These are phyloP conservation scores for Hygrocybe coccinea DNA, from an alignment of 768 basidiomycete genomes.

Conservation along the genomic window DNA sequence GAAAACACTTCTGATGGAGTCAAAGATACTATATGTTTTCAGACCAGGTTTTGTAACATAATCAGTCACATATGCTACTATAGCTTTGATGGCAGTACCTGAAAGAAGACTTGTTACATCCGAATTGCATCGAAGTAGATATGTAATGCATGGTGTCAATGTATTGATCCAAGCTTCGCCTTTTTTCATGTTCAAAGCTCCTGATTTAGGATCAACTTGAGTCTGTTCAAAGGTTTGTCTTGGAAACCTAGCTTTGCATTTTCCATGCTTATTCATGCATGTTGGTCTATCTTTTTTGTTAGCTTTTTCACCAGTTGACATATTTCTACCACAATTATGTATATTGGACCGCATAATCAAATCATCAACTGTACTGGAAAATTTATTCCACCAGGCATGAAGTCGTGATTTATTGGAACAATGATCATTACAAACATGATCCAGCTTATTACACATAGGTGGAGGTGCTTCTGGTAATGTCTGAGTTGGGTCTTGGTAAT, in stretches of 20 bases:
- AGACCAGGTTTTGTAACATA: conserved; percentile 26
- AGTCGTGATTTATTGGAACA: neutral
- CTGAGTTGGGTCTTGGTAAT: conserved; percentile 19
- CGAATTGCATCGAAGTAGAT: conserved; percentile 4
- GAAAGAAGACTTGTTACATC: conserved; percentile 22
- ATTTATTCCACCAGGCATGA: neutral
- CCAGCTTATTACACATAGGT: neutral
- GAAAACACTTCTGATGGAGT: conserved; percentile 11
- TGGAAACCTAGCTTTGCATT: conserved; percentile 25
- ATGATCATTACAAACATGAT: neutral
- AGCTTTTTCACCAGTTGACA: neutral
- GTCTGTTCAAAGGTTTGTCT: conserved; percentile 13
- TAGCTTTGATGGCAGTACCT: conserved; percentile 23
- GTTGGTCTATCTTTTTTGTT: conserved; percentile 9
- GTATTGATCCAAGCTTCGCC: conserved; percentile 26
- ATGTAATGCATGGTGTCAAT: conserved; percentile 14
- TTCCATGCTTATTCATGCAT: conserved; percentile 2
- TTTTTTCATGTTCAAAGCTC: conserved; percentile 17
- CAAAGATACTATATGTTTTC: conserved; percentile 24
- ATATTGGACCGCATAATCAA: conserved; percentile 15
- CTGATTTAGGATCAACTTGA: conserved; percentile 14
- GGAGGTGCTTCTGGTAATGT: conserved; percentile 24
- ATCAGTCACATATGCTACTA: conserved; percentile 26
- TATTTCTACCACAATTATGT: conserved; percentile 12
- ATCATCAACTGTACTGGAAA: conserved; percentile 15